Evolutionary conservation across 2,329 filamentous ascomycete genomes (phyloP).

Genomic region (Colletotrichum sp.): DNA sequence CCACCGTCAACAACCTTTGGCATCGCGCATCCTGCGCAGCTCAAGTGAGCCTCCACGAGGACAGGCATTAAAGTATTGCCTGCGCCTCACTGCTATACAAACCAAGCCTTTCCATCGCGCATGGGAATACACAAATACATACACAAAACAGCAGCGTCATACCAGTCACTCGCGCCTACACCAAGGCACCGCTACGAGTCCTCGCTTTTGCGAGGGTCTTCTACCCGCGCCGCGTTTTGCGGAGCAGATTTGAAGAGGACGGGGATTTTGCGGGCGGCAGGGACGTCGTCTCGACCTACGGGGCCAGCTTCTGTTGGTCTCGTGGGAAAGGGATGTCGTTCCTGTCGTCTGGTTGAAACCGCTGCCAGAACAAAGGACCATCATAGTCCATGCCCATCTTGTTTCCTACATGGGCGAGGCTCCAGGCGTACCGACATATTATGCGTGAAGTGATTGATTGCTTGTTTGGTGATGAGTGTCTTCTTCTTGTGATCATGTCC

Average conservation of each 20-base stretch:
- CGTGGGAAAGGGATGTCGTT: too few relatives aligned
- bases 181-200: conserved; percentile 12
- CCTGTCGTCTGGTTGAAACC: not conserved
- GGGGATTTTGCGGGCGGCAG: not conserved
- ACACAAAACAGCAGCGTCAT: conserved; percentile 14
- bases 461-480: not conserved
- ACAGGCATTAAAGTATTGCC: not conserved
- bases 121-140: not conserved
- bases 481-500: not conserved
- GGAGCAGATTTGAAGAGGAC: conserved; percentile 21
- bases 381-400: conserved; percentile 59
- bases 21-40: not conserved
- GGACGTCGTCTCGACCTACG: not conserved
- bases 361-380: conserved; percentile 54
- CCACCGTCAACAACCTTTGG: not conserved
- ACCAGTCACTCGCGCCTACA: conserved; percentile 20
- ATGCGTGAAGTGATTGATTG: not conserved
- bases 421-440: conserved; percentile 47
- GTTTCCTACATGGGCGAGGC: conserved; percentile 52
- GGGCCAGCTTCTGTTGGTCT: not conserved
- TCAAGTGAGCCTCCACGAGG: not conserved
- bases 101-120: not conserved
- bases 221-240: conserved; percentile 21
- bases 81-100: not conserved
- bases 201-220: conserved; percentile 15